Percentiles rank a stretch among this genome's conserved stretches.
These are phyloP conservation scores for Cucumis melo DNA, from an alignment of 306 rosid species.

Conservation along the genomic window DNA sequence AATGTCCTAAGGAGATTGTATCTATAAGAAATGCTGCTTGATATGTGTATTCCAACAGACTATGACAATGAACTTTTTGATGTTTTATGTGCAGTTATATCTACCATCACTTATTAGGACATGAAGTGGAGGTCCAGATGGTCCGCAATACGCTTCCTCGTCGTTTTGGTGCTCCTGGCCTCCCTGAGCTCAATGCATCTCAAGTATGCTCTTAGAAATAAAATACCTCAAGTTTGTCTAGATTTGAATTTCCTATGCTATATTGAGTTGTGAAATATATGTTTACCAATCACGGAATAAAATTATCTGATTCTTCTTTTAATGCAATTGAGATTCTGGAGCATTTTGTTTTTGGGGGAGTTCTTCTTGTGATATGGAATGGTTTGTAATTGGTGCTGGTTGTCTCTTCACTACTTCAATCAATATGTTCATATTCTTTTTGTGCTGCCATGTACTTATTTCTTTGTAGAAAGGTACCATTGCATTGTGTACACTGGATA, in stretches of 20 bases:
- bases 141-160: constrained; percentile 96
- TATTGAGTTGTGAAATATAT: background rate
- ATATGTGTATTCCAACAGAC: background rate
- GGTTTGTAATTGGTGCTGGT: background rate
- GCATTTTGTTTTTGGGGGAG: background rate
- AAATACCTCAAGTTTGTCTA: background rate
- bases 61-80: background rate
- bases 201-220: constrained; percentile 47
- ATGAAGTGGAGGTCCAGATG: constrained; percentile 98
- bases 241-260: background rate
- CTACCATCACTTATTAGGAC: constrained; percentile 94
- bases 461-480: background rate
- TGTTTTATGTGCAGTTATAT: constrained; percentile 53
- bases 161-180: constrained; percentile 98
- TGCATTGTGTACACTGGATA: background rate
- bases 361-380: background rate
- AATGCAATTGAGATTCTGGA: background rate
- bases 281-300: background rate
- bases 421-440: background rate
- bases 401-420: background rate
- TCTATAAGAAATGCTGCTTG: background rate
- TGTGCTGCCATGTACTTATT: background rate
- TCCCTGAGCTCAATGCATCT: constrained; percentile 98
- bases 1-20: background rate
- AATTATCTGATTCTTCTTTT: background rate